Conservation (phyloP, 2,329 filamentous ascomycete species). For the Pestalotiopsis sp. region DNA sequence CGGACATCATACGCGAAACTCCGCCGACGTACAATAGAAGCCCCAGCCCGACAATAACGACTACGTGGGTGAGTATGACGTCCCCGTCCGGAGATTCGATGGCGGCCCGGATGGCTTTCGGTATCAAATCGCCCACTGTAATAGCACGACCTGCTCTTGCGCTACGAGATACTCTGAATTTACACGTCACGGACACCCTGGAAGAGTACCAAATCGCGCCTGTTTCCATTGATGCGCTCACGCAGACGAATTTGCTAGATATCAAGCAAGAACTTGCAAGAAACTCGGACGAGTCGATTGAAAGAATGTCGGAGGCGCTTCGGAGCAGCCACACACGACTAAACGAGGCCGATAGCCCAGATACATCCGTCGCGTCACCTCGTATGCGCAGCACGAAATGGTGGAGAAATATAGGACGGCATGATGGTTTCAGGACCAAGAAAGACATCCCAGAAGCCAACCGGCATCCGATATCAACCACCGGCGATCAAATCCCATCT, state of each 20-base stretch:
- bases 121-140: neutral
- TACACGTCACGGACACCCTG: neutral
- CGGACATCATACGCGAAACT: neutral
- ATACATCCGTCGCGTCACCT: too few species aligned
- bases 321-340: too few species aligned
- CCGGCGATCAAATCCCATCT: constrained; percentile 21
- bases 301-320: too few species aligned
- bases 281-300: too few species aligned
- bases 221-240: neutral
- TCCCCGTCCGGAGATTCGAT: neutral
- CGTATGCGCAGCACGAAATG: too few species aligned
- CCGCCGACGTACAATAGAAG: neutral
- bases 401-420: too few species aligned
- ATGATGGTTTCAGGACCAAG: too few species aligned
- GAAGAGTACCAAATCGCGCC: neutral
- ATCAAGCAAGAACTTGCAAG: too few species aligned
- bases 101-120: neutral
- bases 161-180: neutral
- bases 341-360: too few species aligned
- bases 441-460: neutral
- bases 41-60: neutral
- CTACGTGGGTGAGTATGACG: neutral
- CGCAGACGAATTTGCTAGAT: too few species aligned
- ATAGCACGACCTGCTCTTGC: neutral
- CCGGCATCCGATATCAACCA: neutral